A percentile compares a stretch with the other conserved stretches of the same genome.
phyloP scores from a whole-genome alignment of 257 asterid species.

The Solanum chmielewskii region DNA sequence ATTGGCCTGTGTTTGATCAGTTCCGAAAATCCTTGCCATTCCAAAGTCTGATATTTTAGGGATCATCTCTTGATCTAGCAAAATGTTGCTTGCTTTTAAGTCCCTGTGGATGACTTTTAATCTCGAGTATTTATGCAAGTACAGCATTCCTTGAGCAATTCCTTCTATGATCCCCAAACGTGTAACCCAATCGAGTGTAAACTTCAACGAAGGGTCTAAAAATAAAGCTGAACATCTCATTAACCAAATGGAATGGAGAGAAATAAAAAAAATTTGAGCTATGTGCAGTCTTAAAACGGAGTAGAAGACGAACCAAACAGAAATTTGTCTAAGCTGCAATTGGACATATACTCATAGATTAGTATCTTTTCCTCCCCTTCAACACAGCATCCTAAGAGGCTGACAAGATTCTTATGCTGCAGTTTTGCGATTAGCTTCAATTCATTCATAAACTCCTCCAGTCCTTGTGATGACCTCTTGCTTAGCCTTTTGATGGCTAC shows the following conservation, averaged over 20 bases:
- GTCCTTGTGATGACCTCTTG: conserved; percentile 14
- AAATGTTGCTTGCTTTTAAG: conserved; percentile 1
- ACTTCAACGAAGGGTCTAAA: not conserved
- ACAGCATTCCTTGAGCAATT: conserved; percentile 1
- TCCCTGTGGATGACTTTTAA: conserved; percentile 6
- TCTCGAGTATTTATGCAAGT: conserved; percentile 1
- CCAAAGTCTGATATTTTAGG: conserved; percentile 8
- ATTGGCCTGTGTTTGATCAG: not conserved
- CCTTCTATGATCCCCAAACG: not conserved
- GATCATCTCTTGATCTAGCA: not conserved
- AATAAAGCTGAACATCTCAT: not conserved
- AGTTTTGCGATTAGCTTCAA: not conserved
- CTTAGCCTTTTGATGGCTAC: conserved; percentile 22
- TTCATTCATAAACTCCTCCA: conserved; percentile 18
- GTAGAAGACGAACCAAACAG: conserved; percentile 6
- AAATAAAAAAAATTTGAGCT: too few species aligned
- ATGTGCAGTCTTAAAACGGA: not conserved
- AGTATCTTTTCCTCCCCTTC: conserved; percentile 10
- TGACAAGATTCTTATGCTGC: not conserved
- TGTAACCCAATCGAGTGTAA: not conserved
- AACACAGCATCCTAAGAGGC: conserved; percentile 7
- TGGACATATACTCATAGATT: conserved; percentile 8
- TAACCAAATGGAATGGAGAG: not conserved
- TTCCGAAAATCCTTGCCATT: conserved; percentile 6
- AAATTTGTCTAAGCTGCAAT: conserved; percentile 4